A percentile compares a stretch with the other conserved stretches of the same genome.
Evolutionary conservation across 441 rosid species (phyloP).

Genomic region (Eruca vesicaria): DNA sequence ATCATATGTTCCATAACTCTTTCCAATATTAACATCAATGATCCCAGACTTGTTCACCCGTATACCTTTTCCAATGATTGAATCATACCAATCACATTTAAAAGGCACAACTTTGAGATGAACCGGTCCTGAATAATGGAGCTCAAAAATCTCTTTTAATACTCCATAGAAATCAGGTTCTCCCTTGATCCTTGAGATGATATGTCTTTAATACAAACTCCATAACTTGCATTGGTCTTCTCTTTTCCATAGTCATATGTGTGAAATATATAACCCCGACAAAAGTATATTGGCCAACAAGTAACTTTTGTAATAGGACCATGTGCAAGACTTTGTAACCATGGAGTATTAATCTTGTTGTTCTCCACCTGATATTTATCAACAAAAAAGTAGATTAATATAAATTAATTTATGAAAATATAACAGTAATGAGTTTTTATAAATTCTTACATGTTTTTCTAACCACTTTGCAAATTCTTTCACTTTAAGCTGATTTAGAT

Average conservation of each 20-base stretch:
- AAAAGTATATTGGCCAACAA: neutral
- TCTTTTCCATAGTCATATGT: neutral
- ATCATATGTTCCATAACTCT: neutral
- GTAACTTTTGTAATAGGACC: neutral
- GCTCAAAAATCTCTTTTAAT: neutral
- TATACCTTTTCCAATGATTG: neutral
- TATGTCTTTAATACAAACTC: neutral
- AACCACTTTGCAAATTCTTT: neutral
- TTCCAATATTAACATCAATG: neutral
- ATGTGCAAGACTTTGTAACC: neutral
- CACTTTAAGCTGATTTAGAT: neutral
- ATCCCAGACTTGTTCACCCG: neutral
- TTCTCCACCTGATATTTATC: neutral
- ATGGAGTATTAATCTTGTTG: neutral
- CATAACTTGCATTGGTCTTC: neutral
- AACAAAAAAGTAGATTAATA: neutral
- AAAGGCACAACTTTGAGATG: neutral
- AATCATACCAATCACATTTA: neutral
- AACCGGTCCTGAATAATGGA: neutral
- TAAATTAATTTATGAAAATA: neutral
- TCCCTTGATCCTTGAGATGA: neutral
- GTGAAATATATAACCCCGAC: neutral
- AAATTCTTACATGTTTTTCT: neutral
- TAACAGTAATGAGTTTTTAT: neutral
- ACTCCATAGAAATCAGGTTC: neutral